Evolutionary conservation across 352 stramenopile species (phyloP).

Genomic region (Globisporangium rhizosaccharum): DNA sequence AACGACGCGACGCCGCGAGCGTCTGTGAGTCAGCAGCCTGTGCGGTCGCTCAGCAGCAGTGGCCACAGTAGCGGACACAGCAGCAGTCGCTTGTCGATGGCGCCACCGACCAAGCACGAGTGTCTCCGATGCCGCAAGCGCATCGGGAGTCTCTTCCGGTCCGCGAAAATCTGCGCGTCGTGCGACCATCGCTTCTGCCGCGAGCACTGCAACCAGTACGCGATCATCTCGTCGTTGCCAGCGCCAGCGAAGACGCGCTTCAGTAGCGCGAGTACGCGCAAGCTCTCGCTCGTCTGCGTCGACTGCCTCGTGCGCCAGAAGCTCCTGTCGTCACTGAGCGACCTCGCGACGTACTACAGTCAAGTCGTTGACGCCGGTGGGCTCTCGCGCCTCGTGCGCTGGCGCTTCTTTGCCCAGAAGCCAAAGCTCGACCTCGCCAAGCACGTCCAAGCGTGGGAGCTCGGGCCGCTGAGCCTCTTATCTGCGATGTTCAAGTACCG

Average conservation of each 20-base stretch:
- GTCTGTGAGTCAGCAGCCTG: neutral
- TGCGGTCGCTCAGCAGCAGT: constrained; percentile 1
- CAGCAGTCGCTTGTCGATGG: neutral
- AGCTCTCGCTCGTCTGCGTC: constrained; percentile 23
- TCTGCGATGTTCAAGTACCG: constrained; percentile 61
- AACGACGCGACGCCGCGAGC: constrained; percentile 5
- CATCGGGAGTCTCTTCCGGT: constrained; percentile 33
- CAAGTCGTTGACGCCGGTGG: constrained; percentile 40
- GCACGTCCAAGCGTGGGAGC: constrained; percentile 31
- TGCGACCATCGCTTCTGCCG: constrained; percentile 45
- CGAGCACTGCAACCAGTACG: constrained; percentile 35
- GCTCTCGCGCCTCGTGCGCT: constrained; percentile 43
- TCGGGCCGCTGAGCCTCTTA: constrained; percentile 48
- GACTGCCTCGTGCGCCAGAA: constrained; percentile 54
- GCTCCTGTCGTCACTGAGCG: constrained; percentile 30
- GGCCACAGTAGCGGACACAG: constrained; percentile 2
- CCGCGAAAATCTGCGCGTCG: constrained; percentile 42
- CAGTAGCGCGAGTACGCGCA: constrained; percentile 6
- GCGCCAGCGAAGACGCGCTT: constrained; percentile 5
- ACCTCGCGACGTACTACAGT: constrained; percentile 17
- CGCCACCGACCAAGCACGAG: constrained; percentile 21
- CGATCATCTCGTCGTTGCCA: constrained; percentile 19
- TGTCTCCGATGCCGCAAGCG: constrained; percentile 40
- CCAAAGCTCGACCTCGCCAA: constrained; percentile 36
- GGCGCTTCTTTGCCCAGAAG: constrained; percentile 47